Base-by-base conservation (phyloP, 1,139 yeast genomes). In the Chernovozyma aurita region DNA sequence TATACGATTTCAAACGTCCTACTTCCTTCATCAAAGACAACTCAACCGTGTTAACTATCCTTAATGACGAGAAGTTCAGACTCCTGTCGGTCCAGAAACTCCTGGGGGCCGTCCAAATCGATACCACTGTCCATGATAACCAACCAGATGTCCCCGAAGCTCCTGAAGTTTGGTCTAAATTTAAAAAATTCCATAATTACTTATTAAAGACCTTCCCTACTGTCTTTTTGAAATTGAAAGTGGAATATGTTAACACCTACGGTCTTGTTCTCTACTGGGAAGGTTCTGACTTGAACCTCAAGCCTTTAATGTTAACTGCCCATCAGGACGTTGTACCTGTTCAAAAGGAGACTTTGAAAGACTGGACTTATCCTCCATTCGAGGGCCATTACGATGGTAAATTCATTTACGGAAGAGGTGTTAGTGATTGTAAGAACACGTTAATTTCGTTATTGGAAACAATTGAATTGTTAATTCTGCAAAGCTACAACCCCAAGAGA, bases 261-360 rank as follows among this genome's bases (percentile, higher is more conserved):
- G 92, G 88, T 1, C 61, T 85, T 40, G 70, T 85, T 14, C 78
- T 69, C 51, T 72, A 80, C 20, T 81, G 86, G 82, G 60, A 75
- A 45, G 95, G 95, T 17, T 51, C 73, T 0, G 61, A 78, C 40
- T 31, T 55, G 4, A 41, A 50, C 3, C 62, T 80, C 48, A 78
- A 81, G 53, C 95, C 95, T 4, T 46, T 80, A 12, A 53, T 85
- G 55, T 62, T 85, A 30, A 73, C 80, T 58, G 88, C 92, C 3
- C 95, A 86, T 56, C 86, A 80, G 53, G 95, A 85, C 52, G 85
- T 82, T 4, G 95, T 86, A 12, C 95, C 95, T 0, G 84, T 85
- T n/a, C 80, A 78, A 48, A 55, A 60, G 21, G 78, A 66, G 17
- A 74, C 86, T 12, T 53, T 71, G 30, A 65, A 55, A 27, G 64